Conservation (phyloP, 208 protist genomes). For the Leishmania amazonensis region DNA sequence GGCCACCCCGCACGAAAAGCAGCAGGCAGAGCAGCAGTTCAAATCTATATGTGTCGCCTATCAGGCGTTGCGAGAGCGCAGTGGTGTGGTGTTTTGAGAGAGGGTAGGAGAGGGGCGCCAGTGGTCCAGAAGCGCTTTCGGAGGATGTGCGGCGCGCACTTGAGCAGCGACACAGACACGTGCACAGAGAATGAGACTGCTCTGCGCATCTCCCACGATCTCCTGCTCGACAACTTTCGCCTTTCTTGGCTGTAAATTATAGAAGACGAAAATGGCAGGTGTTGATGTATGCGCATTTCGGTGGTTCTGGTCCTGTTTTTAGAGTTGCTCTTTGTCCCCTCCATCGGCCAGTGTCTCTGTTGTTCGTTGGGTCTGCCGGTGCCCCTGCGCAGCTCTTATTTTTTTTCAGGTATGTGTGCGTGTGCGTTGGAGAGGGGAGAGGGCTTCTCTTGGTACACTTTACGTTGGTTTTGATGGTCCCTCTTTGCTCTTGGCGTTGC, state of each 20-base stretch:
- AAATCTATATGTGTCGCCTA: slow-evolving; percentile 86
- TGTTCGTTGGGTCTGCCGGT: neutral
- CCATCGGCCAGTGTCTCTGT: neutral
- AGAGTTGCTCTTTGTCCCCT: neutral
- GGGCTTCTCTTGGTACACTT: neutral
- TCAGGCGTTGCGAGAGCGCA: slow-evolving; percentile 54
- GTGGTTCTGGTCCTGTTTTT: neutral
- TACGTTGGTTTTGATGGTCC: neutral
- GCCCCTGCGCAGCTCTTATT: neutral
- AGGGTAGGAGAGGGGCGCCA: too few relatives aligned
- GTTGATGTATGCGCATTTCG: neutral
- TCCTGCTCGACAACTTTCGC: neutral
- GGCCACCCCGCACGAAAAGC: slow-evolving; percentile 45
- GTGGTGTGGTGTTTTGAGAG: neutral
- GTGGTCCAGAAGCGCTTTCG: neutral
- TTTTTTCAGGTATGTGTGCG: neutral
- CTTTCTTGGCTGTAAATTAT: neutral
- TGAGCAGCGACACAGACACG: neutral
- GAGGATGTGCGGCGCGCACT: neutral
- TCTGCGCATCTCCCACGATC: neutral
- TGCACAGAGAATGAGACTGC: neutral
- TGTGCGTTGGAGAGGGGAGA: neutral
- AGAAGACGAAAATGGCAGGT: neutral
- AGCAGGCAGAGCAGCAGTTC: slow-evolving; percentile 74
- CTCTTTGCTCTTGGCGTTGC: neutral